These are phyloP conservation scores for Penicillium roqueforti DNA, from an alignment of 495 filamentous ascomycete species.

Conservation along the genomic window DNA sequence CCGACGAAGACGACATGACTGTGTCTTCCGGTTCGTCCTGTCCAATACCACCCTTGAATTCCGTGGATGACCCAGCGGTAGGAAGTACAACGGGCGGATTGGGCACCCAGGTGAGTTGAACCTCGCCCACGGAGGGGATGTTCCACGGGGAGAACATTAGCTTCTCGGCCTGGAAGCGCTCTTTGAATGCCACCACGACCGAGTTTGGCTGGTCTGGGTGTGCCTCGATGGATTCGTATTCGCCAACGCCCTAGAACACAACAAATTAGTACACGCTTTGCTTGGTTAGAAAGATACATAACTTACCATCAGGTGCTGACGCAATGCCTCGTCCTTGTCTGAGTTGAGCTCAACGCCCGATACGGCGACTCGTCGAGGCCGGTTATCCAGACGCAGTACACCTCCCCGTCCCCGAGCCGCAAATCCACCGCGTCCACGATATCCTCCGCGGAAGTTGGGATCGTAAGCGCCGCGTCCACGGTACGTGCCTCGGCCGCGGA, in stretches of 20 bases:
- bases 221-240: constrained; percentile 71
- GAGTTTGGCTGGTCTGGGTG: constrained; percentile 54
- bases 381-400: constrained; percentile 79
- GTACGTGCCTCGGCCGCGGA: constrained; percentile 47
- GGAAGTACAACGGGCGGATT: constrained; percentile 34
- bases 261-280: constrained; percentile 10
- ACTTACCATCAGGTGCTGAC: constrained; percentile 83
- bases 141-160: constrained; percentile 65
- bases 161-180: constrained; percentile 85
- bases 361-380: constrained; percentile 72
- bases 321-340: constrained; percentile 75
- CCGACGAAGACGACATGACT: constrained; percentile 33
- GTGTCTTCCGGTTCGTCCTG: constrained; percentile 34
- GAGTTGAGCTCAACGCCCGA: constrained; percentile 63
- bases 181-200: constrained; percentile 75
- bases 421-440: constrained; percentile 38
- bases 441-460: constrained; percentile 14
- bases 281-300: constrained; percentile 16
- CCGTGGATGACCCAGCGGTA: constrained; percentile 15
- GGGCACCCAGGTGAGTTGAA: constrained; percentile 71
- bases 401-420: constrained; percentile 38
- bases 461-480: constrained; percentile 54
- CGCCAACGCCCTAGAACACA: constrained; percentile 63
- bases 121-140: constrained; percentile 70
- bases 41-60: constrained; percentile 25